Evolutionary conservation across 805 yeast genomes (phyloP), one percentile per base, ranked within the genome.

Genomic region (Candida pini): DNA sequence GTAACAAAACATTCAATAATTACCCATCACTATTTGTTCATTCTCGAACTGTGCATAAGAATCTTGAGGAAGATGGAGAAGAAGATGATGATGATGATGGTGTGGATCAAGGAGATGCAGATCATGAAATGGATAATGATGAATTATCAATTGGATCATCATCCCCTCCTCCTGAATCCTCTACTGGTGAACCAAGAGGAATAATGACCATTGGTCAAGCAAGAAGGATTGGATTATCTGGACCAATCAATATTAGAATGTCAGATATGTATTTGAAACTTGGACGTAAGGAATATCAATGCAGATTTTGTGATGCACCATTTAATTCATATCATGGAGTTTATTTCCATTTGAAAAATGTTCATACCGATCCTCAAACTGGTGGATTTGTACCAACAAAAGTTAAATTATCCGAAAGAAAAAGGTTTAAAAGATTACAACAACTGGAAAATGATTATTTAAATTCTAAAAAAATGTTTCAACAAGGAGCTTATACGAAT

Each of bases 261-360:
- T 38, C 47, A 5, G 39, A 33, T 16, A 44, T 44, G 48, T 47
- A 47, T 26, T 30, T 40, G 26, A 45, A 45, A 21, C 16, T 23
- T 9, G 39, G 38, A 15, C 43, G 38, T 12, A 41, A 36, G 18
- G 33, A 42, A 7, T 47, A 35, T 29, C 35, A 41, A 15, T 47
- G 51, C 33, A 39, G 37, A 19, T 40, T 45, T 21, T 47, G 51
- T 30, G 25, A 39, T 13, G 33, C 44, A 9, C 36, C 38, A 8
- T 49, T 47, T 31, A 33, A 40, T 13, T 39, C 47, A 14, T 49
- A 49, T 26, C 54, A 49, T 31, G 52, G 51, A 9, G 45, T 49
- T 23, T 49, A 49, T 18, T 47, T 48, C 43, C 54, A 49, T 34
- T 32, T 48, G 35, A 39, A 46, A 30, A 35, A 39, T 9, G 38